These are phyloP conservation scores for Lachnellula hyalina DNA, from an alignment of 2,329 filamentous ascomycete genomes.

Conservation along the genomic window DNA sequence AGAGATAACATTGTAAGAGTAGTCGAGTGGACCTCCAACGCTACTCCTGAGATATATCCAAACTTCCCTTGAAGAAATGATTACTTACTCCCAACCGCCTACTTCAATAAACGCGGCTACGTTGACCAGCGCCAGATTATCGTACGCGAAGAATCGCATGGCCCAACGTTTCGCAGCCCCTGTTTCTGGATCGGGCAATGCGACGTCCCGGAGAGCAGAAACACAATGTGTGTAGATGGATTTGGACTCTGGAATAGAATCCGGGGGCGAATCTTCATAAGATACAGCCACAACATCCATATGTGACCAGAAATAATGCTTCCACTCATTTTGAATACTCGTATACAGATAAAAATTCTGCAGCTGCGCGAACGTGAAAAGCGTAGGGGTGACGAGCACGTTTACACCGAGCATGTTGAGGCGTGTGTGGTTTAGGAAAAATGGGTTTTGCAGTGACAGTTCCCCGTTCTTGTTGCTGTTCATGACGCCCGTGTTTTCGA, in stretches of 20 bases:
- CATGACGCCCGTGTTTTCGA: slow-evolving; percentile 56
- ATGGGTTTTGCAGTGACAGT: slow-evolving; percentile 50
- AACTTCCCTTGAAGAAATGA: too few relatives aligned
- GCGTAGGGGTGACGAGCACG: slow-evolving; percentile 44
- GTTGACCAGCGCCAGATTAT: slow-evolving; percentile 53
- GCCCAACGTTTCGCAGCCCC: slow-evolving; percentile 38
- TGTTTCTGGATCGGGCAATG: slow-evolving; percentile 1
- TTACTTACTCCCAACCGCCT: slow-evolving; percentile 45
- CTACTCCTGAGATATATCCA: too few relatives aligned
- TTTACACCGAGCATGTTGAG: slow-evolving; percentile 48
- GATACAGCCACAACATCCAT: slow-evolving; percentile 47
- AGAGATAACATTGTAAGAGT: too few relatives aligned
- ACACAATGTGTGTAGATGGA: slow-evolving; percentile 18
- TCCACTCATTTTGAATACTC: slow-evolving; percentile 40
- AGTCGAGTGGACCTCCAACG: too few relatives aligned
- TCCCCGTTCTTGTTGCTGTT: slow-evolving; percentile 44
- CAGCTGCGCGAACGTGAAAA: slow-evolving; percentile 50
- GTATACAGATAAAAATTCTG: slow-evolving; percentile 49
- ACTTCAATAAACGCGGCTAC: slow-evolving; percentile 38
- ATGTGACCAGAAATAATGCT: slow-evolving; percentile 52
- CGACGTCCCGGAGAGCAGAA: slow-evolving; percentile 8
- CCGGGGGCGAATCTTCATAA: slow-evolving; percentile 31
- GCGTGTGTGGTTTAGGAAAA: slow-evolving; percentile 48
- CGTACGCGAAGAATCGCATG: slow-evolving; percentile 52
- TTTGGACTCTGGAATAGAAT: not conserved